Conservation (phyloP, 208 protist genomes). For the Leishmania guyanensis region DNA sequence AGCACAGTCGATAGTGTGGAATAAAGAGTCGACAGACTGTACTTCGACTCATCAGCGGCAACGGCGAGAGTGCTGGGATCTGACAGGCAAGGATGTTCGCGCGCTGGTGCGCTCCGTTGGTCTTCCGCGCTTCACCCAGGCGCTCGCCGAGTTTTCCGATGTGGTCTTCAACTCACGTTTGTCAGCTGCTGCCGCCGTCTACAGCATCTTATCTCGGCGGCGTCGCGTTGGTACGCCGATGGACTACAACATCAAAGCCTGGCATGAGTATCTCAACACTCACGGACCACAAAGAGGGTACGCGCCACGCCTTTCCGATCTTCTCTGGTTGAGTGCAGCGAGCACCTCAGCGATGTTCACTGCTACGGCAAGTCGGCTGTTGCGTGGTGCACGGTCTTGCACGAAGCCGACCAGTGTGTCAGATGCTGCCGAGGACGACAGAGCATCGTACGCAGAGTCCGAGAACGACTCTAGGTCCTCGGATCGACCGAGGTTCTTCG, state of each 20-base stretch:
- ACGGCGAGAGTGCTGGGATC: conserved; percentile 14
- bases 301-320: conserved; percentile 39
- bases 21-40: background rate
- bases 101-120: conserved; percentile 10
- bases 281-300: conserved; percentile 50
- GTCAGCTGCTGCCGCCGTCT: conserved; percentile 6
- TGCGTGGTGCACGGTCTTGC: conserved; percentile 33
- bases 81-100: conserved; percentile 11
- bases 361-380: conserved; percentile 45
- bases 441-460: background rate
- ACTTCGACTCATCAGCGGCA: background rate
- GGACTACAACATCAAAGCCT: conserved; percentile 24
- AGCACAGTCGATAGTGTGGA: background rate
- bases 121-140: conserved; percentile 10
- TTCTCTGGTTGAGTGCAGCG: conserved; percentile 67
- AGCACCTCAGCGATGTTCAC: conserved; percentile 61
- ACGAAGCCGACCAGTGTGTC: background rate
- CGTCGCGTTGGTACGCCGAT: conserved; percentile 18
- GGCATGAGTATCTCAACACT: conserved; percentile 51
- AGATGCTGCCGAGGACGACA: conserved; percentile 1
- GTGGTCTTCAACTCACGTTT: background rate
- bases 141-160: conserved; percentile 26
- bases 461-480: background rate
- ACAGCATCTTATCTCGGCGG: conserved; percentile 6
- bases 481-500: conserved; percentile 24